A percentile compares a stretch with the other conserved stretches of the same genome.
Conservation (phyloP, 345 rosid genomes). For the Sonneratia alba region DNA sequence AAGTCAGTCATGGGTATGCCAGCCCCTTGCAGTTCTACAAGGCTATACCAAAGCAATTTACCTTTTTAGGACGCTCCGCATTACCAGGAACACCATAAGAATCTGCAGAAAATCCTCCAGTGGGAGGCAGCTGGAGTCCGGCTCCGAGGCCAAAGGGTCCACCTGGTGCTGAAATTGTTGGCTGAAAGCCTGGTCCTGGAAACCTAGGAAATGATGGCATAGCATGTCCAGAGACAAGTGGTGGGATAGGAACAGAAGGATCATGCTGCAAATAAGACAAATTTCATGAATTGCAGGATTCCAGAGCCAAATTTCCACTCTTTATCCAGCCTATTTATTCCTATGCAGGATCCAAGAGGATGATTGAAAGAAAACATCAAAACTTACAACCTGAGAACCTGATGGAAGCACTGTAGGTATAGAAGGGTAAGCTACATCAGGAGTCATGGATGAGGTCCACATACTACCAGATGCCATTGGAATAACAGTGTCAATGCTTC, state of each 20-base stretch:
- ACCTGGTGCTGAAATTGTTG: slow-evolving; percentile 41
- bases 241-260: slow-evolving; percentile 38
- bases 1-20: slow-evolving; percentile 11
- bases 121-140: slow-evolving; percentile 50
- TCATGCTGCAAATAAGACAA: slow-evolving; percentile 49
- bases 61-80: slow-evolving; percentile 84
- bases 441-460: slow-evolving; percentile 50
- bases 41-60: slow-evolving; percentile 12
- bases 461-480: slow-evolving; percentile 28
- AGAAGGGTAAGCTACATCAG: slow-evolving; percentile 49
- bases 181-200: slow-evolving; percentile 51
- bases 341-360: neutral
- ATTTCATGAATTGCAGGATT: slow-evolving; percentile 8
- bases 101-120: slow-evolving; percentile 57
- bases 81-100: slow-evolving; percentile 54
- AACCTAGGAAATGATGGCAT: slow-evolving; percentile 64
- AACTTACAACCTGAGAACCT: slow-evolving; percentile 45
- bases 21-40: slow-evolving; percentile 2
- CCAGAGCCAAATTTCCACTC: neutral
- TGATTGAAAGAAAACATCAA: slow-evolving; percentile 1
- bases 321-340: neutral
- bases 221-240: slow-evolving; percentile 48
- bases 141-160: slow-evolving; percentile 41
- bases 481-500: slow-evolving; percentile 27
- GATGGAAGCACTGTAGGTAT: slow-evolving; percentile 41